Base-by-base conservation (phyloP, 352 stramenopile species). In the Globisporangium camurandrum region DNA sequence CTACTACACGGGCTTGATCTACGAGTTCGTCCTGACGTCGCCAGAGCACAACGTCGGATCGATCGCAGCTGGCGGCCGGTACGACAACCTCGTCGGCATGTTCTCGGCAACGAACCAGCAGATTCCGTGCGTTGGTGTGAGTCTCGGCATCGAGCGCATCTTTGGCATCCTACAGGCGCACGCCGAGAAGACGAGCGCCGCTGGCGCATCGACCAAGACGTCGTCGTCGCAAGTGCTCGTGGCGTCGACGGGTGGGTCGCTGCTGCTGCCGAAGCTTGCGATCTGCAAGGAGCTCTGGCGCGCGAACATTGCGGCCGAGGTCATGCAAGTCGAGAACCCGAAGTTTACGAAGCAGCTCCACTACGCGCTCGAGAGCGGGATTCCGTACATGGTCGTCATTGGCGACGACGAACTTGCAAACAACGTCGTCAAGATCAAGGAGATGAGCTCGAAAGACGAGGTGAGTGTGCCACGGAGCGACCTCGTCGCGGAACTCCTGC, bases 1-100 rank as follows among this genome's bases (percentile, higher is more conserved):
- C 71, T 99, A 99, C 85, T 99, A 99, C 76, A 99, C 96, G 16
- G 96, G 96, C 16, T 75, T 99, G 40, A 99, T 99, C 65, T 99
- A 99, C 70, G 96, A 99, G 74, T 98, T 97, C 47, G 93, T 99
- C 27, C 85, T 98, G 24, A 93, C 83, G 54, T 86, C 68, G 24
- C 68, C 69, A 5, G 80, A 86, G 56, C 72, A 89, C 54, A 86
- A 98, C 60, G 94, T 99, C 27, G 96, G 96, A 45, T 98, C 91
- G 43, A 99, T 99, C 67, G 96, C 93, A 27, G 96, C 95, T 38
- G 96, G 96, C 34, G 96, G 96, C 3, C 84, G 96, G 47, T 99
- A 99, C 74, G 96, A 99, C 67, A 97, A 98, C 54, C 82, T 99
- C 23, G 96, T 99, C 19, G 96, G 95, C 43, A 98, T 98, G 91